These are phyloP conservation scores for Solanum megistacrolobum DNA, from an alignment of 257 asterid species.

Conservation along the genomic window DNA sequence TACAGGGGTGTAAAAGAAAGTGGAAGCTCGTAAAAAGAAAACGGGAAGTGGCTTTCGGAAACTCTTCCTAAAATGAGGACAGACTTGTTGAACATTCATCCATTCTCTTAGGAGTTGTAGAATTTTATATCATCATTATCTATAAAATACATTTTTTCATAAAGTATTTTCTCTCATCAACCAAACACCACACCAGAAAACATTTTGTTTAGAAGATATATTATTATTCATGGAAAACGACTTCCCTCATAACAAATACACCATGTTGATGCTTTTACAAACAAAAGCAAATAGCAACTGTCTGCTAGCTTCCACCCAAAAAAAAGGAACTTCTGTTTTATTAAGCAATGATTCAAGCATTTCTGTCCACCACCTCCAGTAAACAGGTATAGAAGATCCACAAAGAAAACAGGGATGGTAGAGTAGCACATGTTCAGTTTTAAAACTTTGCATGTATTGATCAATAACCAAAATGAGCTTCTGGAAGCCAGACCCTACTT, in stretches of 20 bases:
- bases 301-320: neutral
- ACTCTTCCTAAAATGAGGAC: neutral
- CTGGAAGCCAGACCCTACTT: neutral
- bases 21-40: neutral
- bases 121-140: neutral
- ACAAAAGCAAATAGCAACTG: neutral
- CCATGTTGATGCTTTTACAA: neutral
- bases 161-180: neutral
- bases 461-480: neutral
- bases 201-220: neutral
- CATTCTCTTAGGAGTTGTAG: neutral
- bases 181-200: neutral
- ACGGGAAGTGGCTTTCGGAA: neutral
- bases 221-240: neutral
- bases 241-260: neutral
- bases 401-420: neutral
- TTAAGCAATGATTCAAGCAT: neutral
- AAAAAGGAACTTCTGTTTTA: neutral
- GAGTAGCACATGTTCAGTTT: neutral
- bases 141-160: neutral
- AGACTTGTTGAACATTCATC: neutral
- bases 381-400: neutral
- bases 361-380: neutral
- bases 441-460: neutral
- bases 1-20: neutral